Evolutionary conservation across 257 asterid genomes (phyloP), one percentile per base, ranked within the genome.

Genomic region (Hygrophila difformis): DNA sequence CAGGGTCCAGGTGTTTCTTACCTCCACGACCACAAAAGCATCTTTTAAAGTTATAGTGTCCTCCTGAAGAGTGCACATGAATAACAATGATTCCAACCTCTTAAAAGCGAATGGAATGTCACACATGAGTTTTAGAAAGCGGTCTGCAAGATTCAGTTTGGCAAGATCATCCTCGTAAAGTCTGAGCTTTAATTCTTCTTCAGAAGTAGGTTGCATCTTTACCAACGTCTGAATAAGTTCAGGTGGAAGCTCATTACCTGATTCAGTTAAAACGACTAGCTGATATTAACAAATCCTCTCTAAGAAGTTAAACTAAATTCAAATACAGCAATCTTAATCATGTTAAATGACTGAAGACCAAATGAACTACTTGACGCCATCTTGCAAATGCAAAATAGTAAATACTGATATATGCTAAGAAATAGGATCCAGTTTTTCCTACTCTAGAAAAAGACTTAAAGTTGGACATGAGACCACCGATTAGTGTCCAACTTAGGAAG

Each of bases 171-270:
- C 95, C 5, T 39, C 54, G 36, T 72, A 91, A 50, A 72, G 63
- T 64, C 94, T 82, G 61, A 86, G 78, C 73, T 86, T 86, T 56
- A 83, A 55, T 65, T 91, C 99, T 67, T 91, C 99, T 8, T 86
- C 99, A 11, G 78, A 44, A 34, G 96, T 79, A 1, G 99, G 96
- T 43, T 94, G 84, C 93, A 86, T 80, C 71, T 75, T 82, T 39
- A 86, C 18, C 49, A 91, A 48, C 50, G 82, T 76, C 67, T 86
- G 93, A 57, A 82, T 55, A 20, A 86, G 73, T 56, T 91, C 95
- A 1, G 94, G 20, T 31, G 92, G 96, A 66, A 91, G 98, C 77
- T 82, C 93, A 37, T 78, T 72, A 60, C 99, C 96, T 91, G 77
- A 65, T 57, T 48, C 55, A 64, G 47, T 48, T 8, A 10, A 60